Base-by-base conservation (phyloP, 371 early-diverging fungal species). In the Aphelidium insulamus region DNA sequence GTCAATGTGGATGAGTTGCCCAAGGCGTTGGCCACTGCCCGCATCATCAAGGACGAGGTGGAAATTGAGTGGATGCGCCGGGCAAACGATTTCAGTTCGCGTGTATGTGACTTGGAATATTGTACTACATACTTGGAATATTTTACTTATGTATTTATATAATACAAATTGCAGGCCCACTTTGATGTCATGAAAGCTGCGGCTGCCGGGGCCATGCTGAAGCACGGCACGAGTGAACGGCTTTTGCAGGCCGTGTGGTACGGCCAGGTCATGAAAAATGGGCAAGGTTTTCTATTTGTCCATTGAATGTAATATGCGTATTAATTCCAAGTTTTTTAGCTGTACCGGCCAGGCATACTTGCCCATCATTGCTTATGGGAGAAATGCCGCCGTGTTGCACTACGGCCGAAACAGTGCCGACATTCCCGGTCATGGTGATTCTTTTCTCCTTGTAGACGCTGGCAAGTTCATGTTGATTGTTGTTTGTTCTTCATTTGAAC, bases 321-420 rank as follows among this genome's bases (percentile, higher is more conserved):
- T 11, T 25, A n/a, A 14, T 2, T 37, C 38, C n/a, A 29, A 44
- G 9, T 3, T 28, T 14, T 46, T 37, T 25, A 22, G 70, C 15
- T 71, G 77, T 34, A 59, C 65, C 42, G 62, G 62, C 50, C 81
- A 82, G 41, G 77, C 86, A 4, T 88, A 88, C 55, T 63, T 65
- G 33, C 74, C 77, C 39, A 86, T 88, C 48, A 66, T 80, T 11
- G 90, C 75, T 16, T 54, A 57, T 23, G 86, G 82, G 20, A 55
- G 57, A 42, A 69, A 72, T 36, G 84, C 80, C 1, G 72, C 84
- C 8, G 65, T 66, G 5, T 57, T 88, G 25, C 90, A 88, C 50
- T 86, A 85, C 48, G 67, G 64, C 38, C 61, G 66, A 49, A 79
- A 84, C 62, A 54, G 59, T 23, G 55, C 61, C 17, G 46, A 53